phyloP scores from a whole-genome alignment of 345 rosid genomes.

The Lumnitzera littorea region DNA sequence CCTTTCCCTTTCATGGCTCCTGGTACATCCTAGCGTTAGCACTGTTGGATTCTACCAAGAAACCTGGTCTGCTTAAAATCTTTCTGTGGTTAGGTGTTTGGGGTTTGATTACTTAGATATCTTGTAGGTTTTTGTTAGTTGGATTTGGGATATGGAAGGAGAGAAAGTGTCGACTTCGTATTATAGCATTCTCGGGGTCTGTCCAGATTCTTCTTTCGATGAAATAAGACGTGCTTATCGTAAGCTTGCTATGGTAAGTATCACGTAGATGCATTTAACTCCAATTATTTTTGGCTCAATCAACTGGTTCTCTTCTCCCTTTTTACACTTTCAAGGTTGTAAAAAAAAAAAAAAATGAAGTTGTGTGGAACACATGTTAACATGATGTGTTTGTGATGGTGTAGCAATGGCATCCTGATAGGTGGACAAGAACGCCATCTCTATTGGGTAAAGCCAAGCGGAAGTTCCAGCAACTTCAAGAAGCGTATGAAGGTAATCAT shows the following conservation, averaged over 20 bases:
- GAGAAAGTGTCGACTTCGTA: slow-evolving; percentile 23
- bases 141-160: slow-evolving; percentile 8
- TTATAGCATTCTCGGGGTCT: slow-evolving; percentile 42
- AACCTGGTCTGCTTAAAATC: no score
- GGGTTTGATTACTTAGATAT: no score
- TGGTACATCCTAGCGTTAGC: no score
- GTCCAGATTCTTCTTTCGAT: slow-evolving; percentile 24
- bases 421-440: slow-evolving; percentile 39
- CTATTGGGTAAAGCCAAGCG: slow-evolving; percentile 34
- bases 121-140: no score
- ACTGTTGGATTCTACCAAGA: no score
- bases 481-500: slow-evolving; percentile 47
- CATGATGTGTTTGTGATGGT: slow-evolving; percentile 1
- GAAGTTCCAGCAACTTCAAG: slow-evolving; percentile 54
- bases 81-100: no score
- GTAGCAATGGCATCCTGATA: slow-evolving; percentile 67
- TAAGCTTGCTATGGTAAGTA: slow-evolving; percentile 52
- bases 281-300: background rate
- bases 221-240: slow-evolving; percentile 51
- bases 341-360: no score
- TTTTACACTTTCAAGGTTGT: no score
- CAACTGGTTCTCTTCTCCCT: background rate
- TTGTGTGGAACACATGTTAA: no score
- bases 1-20: no score
- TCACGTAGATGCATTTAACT: no score